These are phyloP conservation scores for Erodium maritimum DNA, from an alignment of 345 rosid genomes.

Conservation along the genomic window DNA sequence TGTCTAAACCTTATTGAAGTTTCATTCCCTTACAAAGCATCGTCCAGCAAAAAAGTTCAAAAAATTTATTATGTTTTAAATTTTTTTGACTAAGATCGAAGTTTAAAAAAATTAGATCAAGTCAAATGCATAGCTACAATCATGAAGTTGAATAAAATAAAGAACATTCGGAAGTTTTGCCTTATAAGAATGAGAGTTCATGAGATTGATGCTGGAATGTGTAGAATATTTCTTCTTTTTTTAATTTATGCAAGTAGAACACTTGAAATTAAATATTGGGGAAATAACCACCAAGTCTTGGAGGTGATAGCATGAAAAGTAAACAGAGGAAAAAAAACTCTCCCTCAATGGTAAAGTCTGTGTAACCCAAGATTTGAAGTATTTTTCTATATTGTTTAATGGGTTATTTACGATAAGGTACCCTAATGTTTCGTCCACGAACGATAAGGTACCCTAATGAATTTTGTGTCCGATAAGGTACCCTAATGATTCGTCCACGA, in stretches of 20 bases:
- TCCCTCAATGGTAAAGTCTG: slow-evolving; percentile 96
- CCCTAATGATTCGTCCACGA: too few relatives aligned
- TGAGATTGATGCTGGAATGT: neutral
- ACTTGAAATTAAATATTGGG: neutral
- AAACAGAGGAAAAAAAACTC: neutral
- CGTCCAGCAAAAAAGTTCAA: slow-evolving; percentile 31
- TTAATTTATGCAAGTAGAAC: neutral
- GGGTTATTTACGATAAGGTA: too few relatives aligned
- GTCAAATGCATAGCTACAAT: too few relatives aligned
- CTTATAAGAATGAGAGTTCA: too few relatives aligned
- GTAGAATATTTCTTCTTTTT: neutral
- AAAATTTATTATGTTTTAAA: neutral
- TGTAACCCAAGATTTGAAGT: slow-evolving; percentile 82
- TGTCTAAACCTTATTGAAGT: slow-evolving; percentile 53
- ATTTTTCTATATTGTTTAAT: slow-evolving; percentile 84
- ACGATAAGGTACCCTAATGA: too few relatives aligned
- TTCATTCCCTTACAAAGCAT: slow-evolving; percentile 70
- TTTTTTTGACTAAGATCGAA: neutral
- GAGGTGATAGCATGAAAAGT: neutral
- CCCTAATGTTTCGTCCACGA: too few relatives aligned
- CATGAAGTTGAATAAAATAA: too few relatives aligned
- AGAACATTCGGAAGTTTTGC: neutral
- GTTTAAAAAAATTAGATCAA: too few relatives aligned
- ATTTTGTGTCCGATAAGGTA: too few relatives aligned
- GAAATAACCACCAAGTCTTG: neutral